These are phyloP conservation scores for Botrytis byssoidea DNA, from an alignment of 2,329 filamentous ascomycete species.

Conservation along the genomic window DNA sequence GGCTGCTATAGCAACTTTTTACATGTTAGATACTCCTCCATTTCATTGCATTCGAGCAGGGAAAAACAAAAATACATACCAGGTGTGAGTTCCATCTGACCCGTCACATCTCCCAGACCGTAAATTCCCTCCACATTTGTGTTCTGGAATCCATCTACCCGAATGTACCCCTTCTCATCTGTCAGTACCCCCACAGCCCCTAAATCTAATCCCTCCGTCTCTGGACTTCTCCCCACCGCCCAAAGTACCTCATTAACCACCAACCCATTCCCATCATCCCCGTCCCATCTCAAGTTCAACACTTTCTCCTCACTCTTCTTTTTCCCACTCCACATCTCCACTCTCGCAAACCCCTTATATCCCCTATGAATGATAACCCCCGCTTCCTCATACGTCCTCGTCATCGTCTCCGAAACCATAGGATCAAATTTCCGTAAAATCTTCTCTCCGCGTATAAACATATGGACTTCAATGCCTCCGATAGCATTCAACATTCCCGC, in stretches of 20 bases:
- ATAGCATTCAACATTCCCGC: conserved; percentile 50
- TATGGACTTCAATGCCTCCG: conserved; percentile 48
- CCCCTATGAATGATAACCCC: conserved; percentile 49
- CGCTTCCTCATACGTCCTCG: conserved; percentile 48
- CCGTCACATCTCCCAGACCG: conserved; percentile 51
- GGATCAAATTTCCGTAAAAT: conserved; percentile 53
- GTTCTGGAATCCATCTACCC: conserved; percentile 52
- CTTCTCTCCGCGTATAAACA: conserved; percentile 49
- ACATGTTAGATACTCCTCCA: neutral
- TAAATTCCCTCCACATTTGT: conserved; percentile 48
- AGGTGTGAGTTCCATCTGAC: conserved; percentile 50
- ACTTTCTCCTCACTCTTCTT: conserved; percentile 44
- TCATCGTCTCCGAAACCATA: conserved; percentile 52
- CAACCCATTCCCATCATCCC: conserved; percentile 45
- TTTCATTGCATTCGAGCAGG: neutral
- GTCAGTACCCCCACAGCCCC: conserved; percentile 45
- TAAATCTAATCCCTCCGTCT: conserved; percentile 45
- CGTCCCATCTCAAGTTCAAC: conserved; percentile 43
- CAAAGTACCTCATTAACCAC: conserved; percentile 51
- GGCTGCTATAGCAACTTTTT: conserved; percentile 50
- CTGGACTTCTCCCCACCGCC: conserved; percentile 49
- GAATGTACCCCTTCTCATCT: conserved; percentile 42
- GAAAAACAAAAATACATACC: conserved; percentile 38
- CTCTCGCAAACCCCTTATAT: conserved; percentile 47
- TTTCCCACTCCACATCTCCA: conserved; percentile 38